Conservation (phyloP, 495 filamentous ascomycete genomes). For the Terfezia claveryi region DNA sequence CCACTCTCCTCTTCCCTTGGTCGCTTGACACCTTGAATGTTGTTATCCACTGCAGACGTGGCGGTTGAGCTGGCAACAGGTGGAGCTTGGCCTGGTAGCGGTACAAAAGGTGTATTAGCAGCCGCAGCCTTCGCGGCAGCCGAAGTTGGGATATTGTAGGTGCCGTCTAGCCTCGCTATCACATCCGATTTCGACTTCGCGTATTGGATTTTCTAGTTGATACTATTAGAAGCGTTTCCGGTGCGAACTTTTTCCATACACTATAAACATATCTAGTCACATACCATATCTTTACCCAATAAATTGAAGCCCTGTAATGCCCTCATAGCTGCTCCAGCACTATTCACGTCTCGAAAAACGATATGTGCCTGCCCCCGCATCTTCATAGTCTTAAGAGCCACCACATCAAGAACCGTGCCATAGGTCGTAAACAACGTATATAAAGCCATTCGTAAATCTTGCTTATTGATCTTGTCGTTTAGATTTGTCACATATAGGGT, state of each 20-base stretch:
- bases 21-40: slow-evolving; percentile 35
- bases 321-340: slow-evolving; percentile 75
- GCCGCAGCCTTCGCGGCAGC: slow-evolving; percentile 30
- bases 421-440: slow-evolving; percentile 90
- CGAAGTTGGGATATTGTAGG: slow-evolving; percentile 41
- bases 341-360: slow-evolving; percentile 67
- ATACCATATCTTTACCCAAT: slow-evolving; percentile 67
- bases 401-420: slow-evolving; percentile 82
- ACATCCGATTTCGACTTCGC: slow-evolving; percentile 68
- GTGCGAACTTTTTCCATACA: not conserved
- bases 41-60: slow-evolving; percentile 20
- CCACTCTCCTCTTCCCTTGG: slow-evolving; percentile 49
- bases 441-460: slow-evolving; percentile 57
- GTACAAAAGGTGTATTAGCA: slow-evolving; percentile 29
- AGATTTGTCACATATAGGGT: slow-evolving; percentile 80
- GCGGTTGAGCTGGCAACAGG: slow-evolving; percentile 29
- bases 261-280: slow-evolving; percentile 13
- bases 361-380: slow-evolving; percentile 93
- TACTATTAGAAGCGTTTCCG: not conserved
- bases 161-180: slow-evolving; percentile 76
- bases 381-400: slow-evolving; percentile 63
- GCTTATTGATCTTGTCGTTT: slow-evolving; percentile 61
- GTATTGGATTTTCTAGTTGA: slow-evolving; percentile 59
- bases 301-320: slow-evolving; percentile 71
- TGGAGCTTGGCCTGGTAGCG: not conserved